These are phyloP conservation scores for Russula sp. DNA, from an alignment of 768 basidiomycete genomes.

Conservation along the genomic window DNA sequence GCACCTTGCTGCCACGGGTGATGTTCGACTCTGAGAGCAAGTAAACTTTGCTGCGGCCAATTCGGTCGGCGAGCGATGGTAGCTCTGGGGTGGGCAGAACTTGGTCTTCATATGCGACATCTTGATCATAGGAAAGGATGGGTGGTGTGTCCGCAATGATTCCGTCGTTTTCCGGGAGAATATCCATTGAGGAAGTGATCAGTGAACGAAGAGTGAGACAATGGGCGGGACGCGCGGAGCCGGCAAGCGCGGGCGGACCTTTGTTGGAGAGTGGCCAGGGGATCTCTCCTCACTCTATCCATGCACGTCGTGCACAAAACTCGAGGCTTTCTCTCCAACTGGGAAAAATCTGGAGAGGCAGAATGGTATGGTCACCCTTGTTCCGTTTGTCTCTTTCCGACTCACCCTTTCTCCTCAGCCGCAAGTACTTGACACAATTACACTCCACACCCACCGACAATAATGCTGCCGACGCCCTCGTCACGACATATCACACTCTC, in stretches of 20 bases:
- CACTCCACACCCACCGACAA: constrained; percentile 60
- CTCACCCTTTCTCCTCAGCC: constrained; percentile 41
- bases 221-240: background rate
- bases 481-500: constrained; percentile 67
- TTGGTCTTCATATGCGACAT: constrained; percentile 57
- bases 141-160: constrained; percentile 11
- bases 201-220: background rate
- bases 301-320: constrained; percentile 27
- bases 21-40: constrained; percentile 66
- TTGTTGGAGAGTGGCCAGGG: background rate
- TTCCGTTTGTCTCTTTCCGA: background rate
- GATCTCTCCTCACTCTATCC: constrained; percentile 1
- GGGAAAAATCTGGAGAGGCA: constrained; percentile 26
- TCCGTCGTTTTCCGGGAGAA: constrained; percentile 25
- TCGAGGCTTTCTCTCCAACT: constrained; percentile 25
- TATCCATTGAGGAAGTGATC: constrained; percentile 33
- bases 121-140: constrained; percentile 54
- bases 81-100: constrained; percentile 38
- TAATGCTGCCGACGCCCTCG: constrained; percentile 52
- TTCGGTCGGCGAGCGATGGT: constrained; percentile 57
- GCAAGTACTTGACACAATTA: constrained; percentile 54
- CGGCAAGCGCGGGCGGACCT: constrained; percentile 2
- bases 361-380: constrained; percentile 23
- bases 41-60: constrained; percentile 73
- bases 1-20: constrained; percentile 68